phyloP scores from a whole-genome alignment of 495 filamentous ascomycete genomes.

The Melanomma pulvis-pyrius region DNA sequence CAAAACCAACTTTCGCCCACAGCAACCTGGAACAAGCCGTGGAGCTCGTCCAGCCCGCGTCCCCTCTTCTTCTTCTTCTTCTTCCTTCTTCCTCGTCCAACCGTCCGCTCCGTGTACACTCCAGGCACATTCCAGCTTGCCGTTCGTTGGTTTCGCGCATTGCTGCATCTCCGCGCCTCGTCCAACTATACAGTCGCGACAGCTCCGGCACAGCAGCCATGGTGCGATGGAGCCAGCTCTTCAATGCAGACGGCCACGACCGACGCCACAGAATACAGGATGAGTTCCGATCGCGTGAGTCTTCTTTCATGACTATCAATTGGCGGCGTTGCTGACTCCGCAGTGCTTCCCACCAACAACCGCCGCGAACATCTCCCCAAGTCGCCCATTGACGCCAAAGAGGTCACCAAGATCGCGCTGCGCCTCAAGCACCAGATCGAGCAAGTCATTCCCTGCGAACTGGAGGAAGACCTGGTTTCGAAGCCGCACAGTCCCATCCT shows the following conservation, averaged over 20 bases:
- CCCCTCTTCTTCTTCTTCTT: no score
- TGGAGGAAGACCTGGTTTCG: conserved; percentile 72
- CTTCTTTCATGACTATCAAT: no score
- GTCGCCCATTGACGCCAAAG: conserved; percentile 65
- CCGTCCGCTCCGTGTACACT: no score
- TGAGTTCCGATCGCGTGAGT: conserved; percentile 43
- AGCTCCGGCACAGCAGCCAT: conserved; percentile 37
- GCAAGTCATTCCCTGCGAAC: conserved; percentile 82
- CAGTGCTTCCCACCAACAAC: conserved; percentile 61
- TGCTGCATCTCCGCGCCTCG: conserved; percentile 2
- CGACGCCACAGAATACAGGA: conserved; percentile 42
- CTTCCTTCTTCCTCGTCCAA: no score
- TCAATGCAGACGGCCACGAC: conserved; percentile 43
- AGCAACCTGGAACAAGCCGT: not conserved
- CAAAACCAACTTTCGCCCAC: not conserved
- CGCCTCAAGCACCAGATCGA: conserved; percentile 91
- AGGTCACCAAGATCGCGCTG: conserved; percentile 85
- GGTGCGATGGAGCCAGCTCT: conserved; percentile 49
- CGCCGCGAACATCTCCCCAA: conserved; percentile 55
- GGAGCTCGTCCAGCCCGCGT: not conserved
- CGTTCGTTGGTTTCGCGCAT: not conserved
- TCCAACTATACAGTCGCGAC: no score
- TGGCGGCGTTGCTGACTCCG: conserved; percentile 5
- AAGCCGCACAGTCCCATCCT: conserved; percentile 81
- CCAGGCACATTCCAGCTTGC: not conserved